Conservation (phyloP, 1,284 basidiomycete species). For the Sanghuangporus weigelae region DNA sequence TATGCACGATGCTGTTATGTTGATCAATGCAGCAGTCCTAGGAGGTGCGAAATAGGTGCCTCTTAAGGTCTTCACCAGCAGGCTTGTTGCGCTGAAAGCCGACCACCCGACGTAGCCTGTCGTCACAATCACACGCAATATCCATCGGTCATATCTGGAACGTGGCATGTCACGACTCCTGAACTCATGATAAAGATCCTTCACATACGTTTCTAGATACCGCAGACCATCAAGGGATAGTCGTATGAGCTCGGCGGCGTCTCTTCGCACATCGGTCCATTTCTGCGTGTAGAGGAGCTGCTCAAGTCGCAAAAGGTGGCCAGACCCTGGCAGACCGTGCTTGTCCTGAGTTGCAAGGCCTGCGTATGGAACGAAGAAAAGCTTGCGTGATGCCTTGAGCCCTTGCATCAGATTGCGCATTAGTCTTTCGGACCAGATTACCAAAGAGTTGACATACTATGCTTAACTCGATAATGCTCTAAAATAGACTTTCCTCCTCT, state of each 20-base stretch:
- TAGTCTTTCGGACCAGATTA: neutral
- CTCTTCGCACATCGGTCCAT: slow-evolving; percentile 47
- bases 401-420: slow-evolving; percentile 33
- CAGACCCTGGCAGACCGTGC: slow-evolving; percentile 24
- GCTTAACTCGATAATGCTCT: slow-evolving; percentile 79
- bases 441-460: slow-evolving; percentile 40
- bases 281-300: slow-evolving; percentile 36
- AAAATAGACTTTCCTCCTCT: slow-evolving; percentile 48
- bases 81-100: slow-evolving; percentile 52
- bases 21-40: slow-evolving; percentile 12
- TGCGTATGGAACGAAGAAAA: slow-evolving; percentile 60
- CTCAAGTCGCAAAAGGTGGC: slow-evolving; percentile 37
- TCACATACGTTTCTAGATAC: slow-evolving; percentile 72
- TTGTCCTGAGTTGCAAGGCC: slow-evolving; percentile 32
- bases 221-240: slow-evolving; percentile 60
- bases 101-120: slow-evolving; percentile 79
- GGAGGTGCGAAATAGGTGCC: neutral
- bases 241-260: slow-evolving; percentile 52
- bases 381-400: slow-evolving; percentile 49
- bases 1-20: neutral
- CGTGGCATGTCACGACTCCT: neutral
- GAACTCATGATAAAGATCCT: neutral
- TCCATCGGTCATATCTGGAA: slow-evolving; percentile 63
- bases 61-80: slow-evolving; percentile 32
- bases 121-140: slow-evolving; percentile 68